These are phyloP conservation scores for Lanmaoa rubissima DNA, from an alignment of 768 basidiomycete genomes.

Conservation along the genomic window DNA sequence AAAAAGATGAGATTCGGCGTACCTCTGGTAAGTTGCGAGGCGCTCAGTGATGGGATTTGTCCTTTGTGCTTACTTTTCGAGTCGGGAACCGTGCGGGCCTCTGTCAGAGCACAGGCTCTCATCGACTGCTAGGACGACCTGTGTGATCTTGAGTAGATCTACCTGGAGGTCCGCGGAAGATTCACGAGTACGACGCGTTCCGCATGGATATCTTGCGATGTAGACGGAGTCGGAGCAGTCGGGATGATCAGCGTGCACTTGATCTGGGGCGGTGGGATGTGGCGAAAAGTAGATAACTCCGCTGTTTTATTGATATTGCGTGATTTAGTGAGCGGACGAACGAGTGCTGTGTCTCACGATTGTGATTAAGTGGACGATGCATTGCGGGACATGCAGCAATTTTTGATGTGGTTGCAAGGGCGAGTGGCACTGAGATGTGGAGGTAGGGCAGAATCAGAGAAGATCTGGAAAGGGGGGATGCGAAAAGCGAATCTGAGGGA, in stretches of 20 bases:
- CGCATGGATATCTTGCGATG: slow-evolving; percentile 34
- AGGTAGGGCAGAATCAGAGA: slow-evolving; percentile 23
- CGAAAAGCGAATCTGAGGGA: slow-evolving; percentile 27
- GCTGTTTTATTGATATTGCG: slow-evolving; percentile 16
- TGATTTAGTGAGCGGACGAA: slow-evolving; percentile 8
- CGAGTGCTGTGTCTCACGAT: background rate
- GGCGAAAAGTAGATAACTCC: slow-evolving; percentile 18
- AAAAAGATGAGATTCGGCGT: slow-evolving; percentile 19
- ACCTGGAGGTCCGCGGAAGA: slow-evolving; percentile 32
- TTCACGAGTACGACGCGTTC: slow-evolving; percentile 27
- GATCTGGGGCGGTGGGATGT: slow-evolving; percentile 24
- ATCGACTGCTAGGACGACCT: slow-evolving; percentile 22
- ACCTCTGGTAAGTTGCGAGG: slow-evolving; percentile 12
- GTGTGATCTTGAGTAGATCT: slow-evolving; percentile 26
- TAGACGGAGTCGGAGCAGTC: slow-evolving; percentile 29
- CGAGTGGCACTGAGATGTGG: slow-evolving; percentile 11
- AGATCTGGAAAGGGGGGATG: slow-evolving; percentile 21
- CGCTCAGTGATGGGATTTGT: slow-evolving; percentile 1
- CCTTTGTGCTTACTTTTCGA: slow-evolving; percentile 22
- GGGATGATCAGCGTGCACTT: slow-evolving; percentile 23
- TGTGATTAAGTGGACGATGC: slow-evolving; percentile 7
- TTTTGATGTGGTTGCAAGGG: background rate
- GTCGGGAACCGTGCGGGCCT: slow-evolving; percentile 2
- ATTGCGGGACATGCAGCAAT: background rate
- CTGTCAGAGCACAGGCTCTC: slow-evolving; percentile 4